Evolutionary conservation across 2,329 filamentous ascomycete genomes (phyloP).

Genomic region (Clonostachys solani): DNA sequence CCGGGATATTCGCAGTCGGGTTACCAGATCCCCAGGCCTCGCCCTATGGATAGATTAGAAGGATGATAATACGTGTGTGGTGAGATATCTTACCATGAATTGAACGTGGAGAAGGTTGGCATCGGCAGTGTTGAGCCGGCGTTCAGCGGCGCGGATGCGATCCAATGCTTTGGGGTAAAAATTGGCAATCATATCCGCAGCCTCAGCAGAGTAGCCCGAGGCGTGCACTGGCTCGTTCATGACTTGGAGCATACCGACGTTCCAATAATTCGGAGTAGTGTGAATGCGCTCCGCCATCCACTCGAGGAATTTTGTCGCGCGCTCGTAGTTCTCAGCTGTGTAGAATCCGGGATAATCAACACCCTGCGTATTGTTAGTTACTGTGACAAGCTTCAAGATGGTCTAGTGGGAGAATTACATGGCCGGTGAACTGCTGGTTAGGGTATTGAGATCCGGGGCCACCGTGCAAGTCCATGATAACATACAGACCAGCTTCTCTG

Average conservation of each 20-base stretch:
- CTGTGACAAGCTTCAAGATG: not conserved
- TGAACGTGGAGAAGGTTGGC: slow-evolving; percentile 46
- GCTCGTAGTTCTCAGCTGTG: slow-evolving; percentile 48
- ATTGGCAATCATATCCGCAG: slow-evolving; percentile 1
- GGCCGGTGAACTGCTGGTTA: slow-evolving; percentile 34
- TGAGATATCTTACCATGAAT: slow-evolving; percentile 31
- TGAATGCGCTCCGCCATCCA: slow-evolving; percentile 51
- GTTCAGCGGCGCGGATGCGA: slow-evolving; percentile 42
- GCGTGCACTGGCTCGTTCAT: slow-evolving; percentile 46
- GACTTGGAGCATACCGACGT: slow-evolving; percentile 54
- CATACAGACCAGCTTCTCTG: slow-evolving; percentile 41
- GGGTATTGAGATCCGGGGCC: slow-evolving; percentile 39
- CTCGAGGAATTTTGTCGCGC: slow-evolving; percentile 47
- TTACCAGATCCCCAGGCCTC: slow-evolving; percentile 49
- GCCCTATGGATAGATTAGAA: not conserved
- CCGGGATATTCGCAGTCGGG: slow-evolving; percentile 36
- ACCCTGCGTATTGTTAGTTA: slow-evolving; percentile 5
- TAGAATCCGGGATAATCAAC: slow-evolving; percentile 41
- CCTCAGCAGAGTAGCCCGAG: not conserved
- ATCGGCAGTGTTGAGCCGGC: slow-evolving; percentile 27
- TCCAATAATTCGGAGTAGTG: slow-evolving; percentile 38
- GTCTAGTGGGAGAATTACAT: not conserved
- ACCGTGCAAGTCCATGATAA: slow-evolving; percentile 51
- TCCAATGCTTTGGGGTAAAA: slow-evolving; percentile 1
- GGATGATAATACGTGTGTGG: slow-evolving; percentile 2